Percentiles rank a stretch among this genome's conserved stretches.
Evolutionary conservation across 2,329 filamentous ascomycete genomes (phyloP).

Genomic region (Fusarium verticillioides): DNA sequence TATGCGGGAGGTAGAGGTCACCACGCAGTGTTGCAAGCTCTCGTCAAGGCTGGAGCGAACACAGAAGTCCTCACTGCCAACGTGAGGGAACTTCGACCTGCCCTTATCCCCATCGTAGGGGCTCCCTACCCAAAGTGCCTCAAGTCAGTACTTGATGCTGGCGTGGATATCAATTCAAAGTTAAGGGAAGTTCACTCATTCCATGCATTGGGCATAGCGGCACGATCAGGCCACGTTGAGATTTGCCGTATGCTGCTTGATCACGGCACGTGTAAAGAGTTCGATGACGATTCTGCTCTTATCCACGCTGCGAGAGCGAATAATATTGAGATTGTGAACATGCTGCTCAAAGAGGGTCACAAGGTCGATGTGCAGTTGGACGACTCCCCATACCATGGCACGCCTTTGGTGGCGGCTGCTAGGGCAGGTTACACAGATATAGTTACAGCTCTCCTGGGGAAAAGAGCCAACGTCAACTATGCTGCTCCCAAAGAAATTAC

Average conservation of each 20-base stretch:
- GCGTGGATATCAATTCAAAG: not conserved
- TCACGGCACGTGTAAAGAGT: not conserved
- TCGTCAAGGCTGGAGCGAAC: not conserved
- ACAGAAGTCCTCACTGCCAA: not conserved
- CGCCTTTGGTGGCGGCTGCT: not conserved
- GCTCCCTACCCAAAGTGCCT: not conserved
- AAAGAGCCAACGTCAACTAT: not conserved
- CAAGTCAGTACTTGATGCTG: not conserved
- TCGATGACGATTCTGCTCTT: not conserved
- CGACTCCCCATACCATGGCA: not conserved
- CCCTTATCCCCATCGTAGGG: not conserved
- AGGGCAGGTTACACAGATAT: not conserved
- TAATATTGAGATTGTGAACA: not conserved
- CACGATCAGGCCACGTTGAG: fast-evolving
- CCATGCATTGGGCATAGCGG: not conserved
- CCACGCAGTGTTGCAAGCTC: not conserved
- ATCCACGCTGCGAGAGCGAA: not conserved
- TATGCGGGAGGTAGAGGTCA: not conserved
- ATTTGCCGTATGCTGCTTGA: not conserved
- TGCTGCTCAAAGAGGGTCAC: not conserved
- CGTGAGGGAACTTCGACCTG: not conserved
- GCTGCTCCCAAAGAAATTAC: not conserved
- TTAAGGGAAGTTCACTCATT: not conserved
- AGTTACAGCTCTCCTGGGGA: not conserved
- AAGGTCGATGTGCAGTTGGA: not conserved